A percentile compares a stretch with the other conserved stretches of the same genome.
phyloP scores from a whole-genome alignment of 495 filamentous ascomycete genomes.

The Neurospora terricola region DNA sequence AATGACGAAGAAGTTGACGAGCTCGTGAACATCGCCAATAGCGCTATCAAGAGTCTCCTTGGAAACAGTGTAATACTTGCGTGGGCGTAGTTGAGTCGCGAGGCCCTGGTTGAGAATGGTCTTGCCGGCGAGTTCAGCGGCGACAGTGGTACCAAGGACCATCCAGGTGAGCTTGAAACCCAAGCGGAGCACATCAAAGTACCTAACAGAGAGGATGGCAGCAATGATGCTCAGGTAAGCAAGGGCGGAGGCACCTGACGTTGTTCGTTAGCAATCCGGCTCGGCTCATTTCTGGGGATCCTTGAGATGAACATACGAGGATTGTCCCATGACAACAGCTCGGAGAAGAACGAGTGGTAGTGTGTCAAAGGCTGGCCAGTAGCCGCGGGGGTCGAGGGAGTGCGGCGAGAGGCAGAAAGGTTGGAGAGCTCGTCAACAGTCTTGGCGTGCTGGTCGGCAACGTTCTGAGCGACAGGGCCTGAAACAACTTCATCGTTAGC shows the following conservation, averaged over 20 bases:
- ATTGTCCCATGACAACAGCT: slow-evolving; percentile 61
- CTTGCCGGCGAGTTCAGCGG: slow-evolving; percentile 68
- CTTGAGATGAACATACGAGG: slow-evolving; percentile 26
- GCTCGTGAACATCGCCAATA: slow-evolving; percentile 77
- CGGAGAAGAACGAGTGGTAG: slow-evolving; percentile 94
- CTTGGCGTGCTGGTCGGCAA: slow-evolving; percentile 62
- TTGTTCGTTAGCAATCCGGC: slow-evolving; percentile 34
- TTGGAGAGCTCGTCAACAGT: slow-evolving; percentile 65
- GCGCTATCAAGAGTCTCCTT: slow-evolving; percentile 71
- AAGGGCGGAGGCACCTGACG: slow-evolving; percentile 69
- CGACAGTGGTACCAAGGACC: slow-evolving; percentile 54
- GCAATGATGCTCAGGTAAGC: slow-evolving; percentile 63
- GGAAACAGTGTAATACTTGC: slow-evolving; percentile 85
- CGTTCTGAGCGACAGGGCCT: slow-evolving; percentile 71
- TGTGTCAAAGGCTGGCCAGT: slow-evolving; percentile 86
- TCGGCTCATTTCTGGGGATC: slow-evolving; percentile 17
- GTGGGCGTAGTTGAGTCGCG: slow-evolving; percentile 76
- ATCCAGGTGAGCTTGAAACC: slow-evolving; percentile 76
- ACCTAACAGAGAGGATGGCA: slow-evolving; percentile 83
- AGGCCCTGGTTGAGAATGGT: slow-evolving; percentile 66
- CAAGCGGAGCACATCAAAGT: slow-evolving; percentile 80
- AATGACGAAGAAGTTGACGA: slow-evolving; percentile 95
- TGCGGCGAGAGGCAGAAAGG: slow-evolving; percentile 58
- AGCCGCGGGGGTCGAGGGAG: slow-evolving; percentile 56
- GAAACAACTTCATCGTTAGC: slow-evolving; percentile 13